A percentile compares a stretch with the other conserved stretches of the same genome.
Evolutionary conservation across 2,329 filamentous ascomycete species (phyloP).

Genomic region (Parasarocladium wereldwijsianum): DNA sequence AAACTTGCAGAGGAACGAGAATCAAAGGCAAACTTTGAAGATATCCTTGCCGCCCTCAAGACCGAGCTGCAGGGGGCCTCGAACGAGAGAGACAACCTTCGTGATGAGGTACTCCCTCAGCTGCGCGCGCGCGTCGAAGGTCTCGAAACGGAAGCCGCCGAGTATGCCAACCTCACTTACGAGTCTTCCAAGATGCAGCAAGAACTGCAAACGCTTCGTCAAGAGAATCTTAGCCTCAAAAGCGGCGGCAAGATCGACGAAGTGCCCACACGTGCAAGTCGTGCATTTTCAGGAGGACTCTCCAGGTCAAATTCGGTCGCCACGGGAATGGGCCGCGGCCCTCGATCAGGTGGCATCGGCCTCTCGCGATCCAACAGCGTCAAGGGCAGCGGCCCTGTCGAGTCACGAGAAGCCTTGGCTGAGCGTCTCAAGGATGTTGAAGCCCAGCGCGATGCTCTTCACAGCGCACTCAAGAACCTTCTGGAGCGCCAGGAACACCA

Average conservation of each 20-base stretch:
- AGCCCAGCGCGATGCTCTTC: conserved; percentile 82
- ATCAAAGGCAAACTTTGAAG: conserved; percentile 86
- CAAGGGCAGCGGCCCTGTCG: conserved; percentile 30
- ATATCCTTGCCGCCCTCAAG: conserved; percentile 71
- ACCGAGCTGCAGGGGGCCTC: conserved; percentile 68
- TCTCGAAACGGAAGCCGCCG: conserved; percentile 58
- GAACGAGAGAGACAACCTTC: conserved; percentile 82
- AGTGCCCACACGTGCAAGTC: conserved; percentile 5
- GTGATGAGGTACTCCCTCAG: conserved; percentile 75
- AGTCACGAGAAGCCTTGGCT: conserved; percentile 54
- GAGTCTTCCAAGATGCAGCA: conserved; percentile 79
- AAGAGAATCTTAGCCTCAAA: conserved; percentile 48
- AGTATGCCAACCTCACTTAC: conserved; percentile 60
- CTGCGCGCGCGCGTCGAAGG: conserved; percentile 64
- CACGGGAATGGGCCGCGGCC: conserved; percentile 29
- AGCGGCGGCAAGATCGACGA: conserved; percentile 14
- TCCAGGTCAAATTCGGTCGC: conserved; percentile 55
- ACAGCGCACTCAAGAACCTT: conserved; percentile 71
- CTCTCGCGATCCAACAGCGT: conserved; percentile 47
- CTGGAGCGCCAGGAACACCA: conserved; percentile 77
- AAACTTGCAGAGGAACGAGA: conserved; percentile 73
- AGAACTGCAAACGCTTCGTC: conserved; percentile 58
- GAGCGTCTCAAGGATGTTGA: conserved; percentile 87
- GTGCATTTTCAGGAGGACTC: conserved; percentile 27
- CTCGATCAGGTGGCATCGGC: conserved; percentile 19